phyloP scores from a whole-genome alignment of 768 basidiomycete genomes.

The Pseudohyphozyma bogoriensis region DNA sequence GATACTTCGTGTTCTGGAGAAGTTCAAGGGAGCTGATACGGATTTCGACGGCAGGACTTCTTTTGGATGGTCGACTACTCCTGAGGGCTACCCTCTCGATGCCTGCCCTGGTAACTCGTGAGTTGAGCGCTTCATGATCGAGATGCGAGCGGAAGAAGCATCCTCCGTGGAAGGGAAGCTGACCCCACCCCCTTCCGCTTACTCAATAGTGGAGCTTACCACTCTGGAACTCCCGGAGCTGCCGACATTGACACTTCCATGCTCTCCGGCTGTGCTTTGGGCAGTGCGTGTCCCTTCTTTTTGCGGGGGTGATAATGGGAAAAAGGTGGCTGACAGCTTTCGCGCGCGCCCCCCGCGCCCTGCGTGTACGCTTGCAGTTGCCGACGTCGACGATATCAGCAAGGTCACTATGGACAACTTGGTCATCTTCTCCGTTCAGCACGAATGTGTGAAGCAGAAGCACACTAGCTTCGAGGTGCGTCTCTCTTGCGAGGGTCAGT shows the following conservation, averaged over 20 bases:
- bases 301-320: too few relatives aligned
- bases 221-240: neutral
- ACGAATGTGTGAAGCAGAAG: constrained; percentile 31
- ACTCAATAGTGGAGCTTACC: constrained; percentile 1
- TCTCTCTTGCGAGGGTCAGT: neutral
- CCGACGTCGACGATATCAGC: neutral
- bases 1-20: too few relatives aligned
- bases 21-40: too few relatives aligned
- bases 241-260: constrained; percentile 5
- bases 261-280: constrained; percentile 25
- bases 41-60: too few relatives aligned
- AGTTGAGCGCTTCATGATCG: too few relatives aligned
- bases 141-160: too few relatives aligned
- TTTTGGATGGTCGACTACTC: neutral
- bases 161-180: too few relatives aligned
- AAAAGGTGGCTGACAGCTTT: too few relatives aligned
- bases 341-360: constrained; percentile 5
- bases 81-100: neutral
- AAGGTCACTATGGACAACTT: constrained; percentile 33
- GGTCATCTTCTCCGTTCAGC: constrained; percentile 32
- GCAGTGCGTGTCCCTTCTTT: too few relatives aligned
- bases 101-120: neutral
- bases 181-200: too few relatives aligned
- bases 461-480: constrained; percentile 21
- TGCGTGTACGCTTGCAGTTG: constrained; percentile 18